Conservation (phyloP, 495 filamentous ascomycete species). For the Penicillium herquei region DNA sequence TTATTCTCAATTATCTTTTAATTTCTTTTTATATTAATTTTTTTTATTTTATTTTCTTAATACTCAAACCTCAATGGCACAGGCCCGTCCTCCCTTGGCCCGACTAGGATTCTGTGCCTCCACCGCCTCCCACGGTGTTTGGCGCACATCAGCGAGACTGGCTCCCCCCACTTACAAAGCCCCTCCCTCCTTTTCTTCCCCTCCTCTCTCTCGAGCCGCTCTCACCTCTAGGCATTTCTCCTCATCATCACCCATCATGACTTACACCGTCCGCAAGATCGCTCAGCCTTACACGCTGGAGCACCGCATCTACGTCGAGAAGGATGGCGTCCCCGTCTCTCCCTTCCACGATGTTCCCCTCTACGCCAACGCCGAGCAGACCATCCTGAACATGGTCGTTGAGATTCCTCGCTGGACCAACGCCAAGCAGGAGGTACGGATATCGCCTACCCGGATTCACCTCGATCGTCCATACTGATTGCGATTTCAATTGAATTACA, state of each 20-base stretch:
- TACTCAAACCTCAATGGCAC: slow-evolving; percentile 23
- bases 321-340: slow-evolving; percentile 89
- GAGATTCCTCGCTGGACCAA: slow-evolving; percentile 99
- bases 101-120: slow-evolving; percentile 35
- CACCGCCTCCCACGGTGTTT: slow-evolving; percentile 40
- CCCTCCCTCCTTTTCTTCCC: slow-evolving; percentile 37
- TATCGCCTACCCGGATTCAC: neutral
- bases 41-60: neutral
- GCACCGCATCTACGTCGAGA: slow-evolving; percentile 96
- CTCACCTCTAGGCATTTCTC: slow-evolving; percentile 31
- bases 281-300: slow-evolving; percentile 89
- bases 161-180: slow-evolving; percentile 44
- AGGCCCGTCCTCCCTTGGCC: slow-evolving; percentile 34
- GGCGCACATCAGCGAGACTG: slow-evolving; percentile 42
- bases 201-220: slow-evolving; percentile 29
- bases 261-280: slow-evolving; percentile 76
- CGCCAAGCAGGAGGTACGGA: slow-evolving; percentile 89
- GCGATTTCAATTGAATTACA: slow-evolving; percentile 32
- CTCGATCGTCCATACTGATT: slow-evolving; percentile 6
- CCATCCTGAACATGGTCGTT: slow-evolving; percentile 97
- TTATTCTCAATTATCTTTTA: neutral
- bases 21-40: neutral
- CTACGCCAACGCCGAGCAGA: slow-evolving; percentile 91
- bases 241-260: slow-evolving; percentile 37
- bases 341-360: slow-evolving; percentile 99